Evolutionary conservation across 2,329 filamentous ascomycete species (phyloP).

Genomic region (Atkinsonella hypoxylon): DNA sequence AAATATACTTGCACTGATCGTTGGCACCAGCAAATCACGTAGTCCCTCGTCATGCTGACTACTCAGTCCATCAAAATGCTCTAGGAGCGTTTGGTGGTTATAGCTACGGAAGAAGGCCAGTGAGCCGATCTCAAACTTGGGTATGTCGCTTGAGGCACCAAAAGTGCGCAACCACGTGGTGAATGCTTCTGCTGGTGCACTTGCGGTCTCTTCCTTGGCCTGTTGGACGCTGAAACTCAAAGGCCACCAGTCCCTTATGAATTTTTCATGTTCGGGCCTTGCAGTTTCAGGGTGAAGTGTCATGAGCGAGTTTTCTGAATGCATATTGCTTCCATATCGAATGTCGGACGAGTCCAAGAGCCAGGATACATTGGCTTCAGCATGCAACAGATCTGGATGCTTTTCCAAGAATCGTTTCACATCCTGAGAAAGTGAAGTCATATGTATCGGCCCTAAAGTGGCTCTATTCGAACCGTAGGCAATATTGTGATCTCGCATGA

Average conservation of each 20-base stretch:
- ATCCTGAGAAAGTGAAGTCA: conserved; percentile 31
- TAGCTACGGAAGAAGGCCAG: conserved; percentile 37
- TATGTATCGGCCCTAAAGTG: conserved; percentile 30
- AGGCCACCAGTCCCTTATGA: conserved; percentile 5
- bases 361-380: conserved; percentile 38
- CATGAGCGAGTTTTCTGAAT: not conserved
- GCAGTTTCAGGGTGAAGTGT: not conserved
- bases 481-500: conserved; percentile 74
- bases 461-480: conserved; percentile 56
- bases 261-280: not conserved
- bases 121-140: conserved; percentile 43
- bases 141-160: conserved; percentile 38
- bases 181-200: conserved; percentile 17
- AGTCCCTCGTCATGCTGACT: conserved; percentile 36
- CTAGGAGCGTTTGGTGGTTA: conserved; percentile 34
- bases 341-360: conserved; percentile 19
- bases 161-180: conserved; percentile 23
- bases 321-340: not conserved
- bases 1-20: conserved; percentile 42
- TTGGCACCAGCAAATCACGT: conserved; percentile 38
- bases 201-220: conserved; percentile 8
- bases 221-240: not conserved
- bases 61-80: conserved; percentile 35
- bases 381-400: conserved; percentile 31
- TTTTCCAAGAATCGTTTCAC: conserved; percentile 33